phyloP scores from a whole-genome alignment of 169 alveolate species.

The Eimeria acervulina region DNA sequence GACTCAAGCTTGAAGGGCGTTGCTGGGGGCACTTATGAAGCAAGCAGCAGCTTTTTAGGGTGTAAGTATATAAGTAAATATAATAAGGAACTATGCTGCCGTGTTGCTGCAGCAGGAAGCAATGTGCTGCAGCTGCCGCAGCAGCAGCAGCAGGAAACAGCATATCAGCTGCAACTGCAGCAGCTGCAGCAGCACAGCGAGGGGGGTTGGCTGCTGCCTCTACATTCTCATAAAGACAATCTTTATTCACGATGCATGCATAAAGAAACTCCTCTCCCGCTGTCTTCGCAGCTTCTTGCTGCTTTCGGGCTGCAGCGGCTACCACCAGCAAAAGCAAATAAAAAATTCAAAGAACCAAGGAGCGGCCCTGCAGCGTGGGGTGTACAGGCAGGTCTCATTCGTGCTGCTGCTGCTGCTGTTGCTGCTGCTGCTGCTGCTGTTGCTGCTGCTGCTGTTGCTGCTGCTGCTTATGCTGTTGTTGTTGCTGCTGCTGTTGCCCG shows the following conservation, averaged over 20 bases:
- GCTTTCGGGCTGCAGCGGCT: constrained; percentile 70
- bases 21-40: constrained; percentile 17
- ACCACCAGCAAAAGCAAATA: constrained; percentile 44
- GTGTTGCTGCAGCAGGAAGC: constrained; percentile 7
- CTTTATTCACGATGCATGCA: not conserved
- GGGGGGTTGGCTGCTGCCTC: not conserved
- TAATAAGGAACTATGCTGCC: constrained; percentile 1
- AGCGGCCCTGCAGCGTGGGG: constrained; percentile 82
- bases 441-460: not conserved
- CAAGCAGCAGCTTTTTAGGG: not conserved
- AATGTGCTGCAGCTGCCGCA: too few relatives aligned
- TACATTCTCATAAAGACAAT: not conserved
- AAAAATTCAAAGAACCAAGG: constrained; percentile 69
- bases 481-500: not conserved
- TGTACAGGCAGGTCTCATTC: constrained; percentile 40
- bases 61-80: not conserved
- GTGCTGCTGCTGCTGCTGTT: not conserved
- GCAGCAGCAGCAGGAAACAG: constrained; percentile 56
- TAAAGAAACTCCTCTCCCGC: not conserved
- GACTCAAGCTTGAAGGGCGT: constrained; percentile 19
- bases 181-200: constrained; percentile 9
- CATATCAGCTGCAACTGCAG: constrained; percentile 52
- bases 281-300: not conserved
- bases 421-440: not conserved
- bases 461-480: not conserved